A percentile compares a stretch with the other conserved stretches of the same genome.
phyloP scores from a whole-genome alignment of 129 eudicot species.

The Chrysanthemum seticuspe region DNA sequence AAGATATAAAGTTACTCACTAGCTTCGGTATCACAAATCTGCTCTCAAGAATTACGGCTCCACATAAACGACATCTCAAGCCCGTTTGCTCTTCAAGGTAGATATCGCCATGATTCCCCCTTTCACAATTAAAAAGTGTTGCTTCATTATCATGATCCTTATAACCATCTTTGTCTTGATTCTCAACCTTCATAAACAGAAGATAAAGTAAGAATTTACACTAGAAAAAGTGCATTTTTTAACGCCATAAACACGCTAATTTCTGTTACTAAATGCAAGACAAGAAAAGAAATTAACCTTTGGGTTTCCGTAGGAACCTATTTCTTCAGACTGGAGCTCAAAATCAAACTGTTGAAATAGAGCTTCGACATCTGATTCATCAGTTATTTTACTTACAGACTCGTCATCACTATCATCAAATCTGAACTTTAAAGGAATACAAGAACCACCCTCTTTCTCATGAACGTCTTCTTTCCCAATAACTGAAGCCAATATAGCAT shows the following conservation, averaged over 20 bases:
- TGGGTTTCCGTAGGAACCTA: slow-evolving; percentile 23
- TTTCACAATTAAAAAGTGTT: slow-evolving; percentile 7
- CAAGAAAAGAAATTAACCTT: slow-evolving; percentile 23
- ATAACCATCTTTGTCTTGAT: slow-evolving; percentile 1
- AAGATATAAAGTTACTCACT: slow-evolving; percentile 31
- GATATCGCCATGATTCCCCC: slow-evolving; percentile 36
- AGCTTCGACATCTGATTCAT: slow-evolving; percentile 25
- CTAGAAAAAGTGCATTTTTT: neutral
- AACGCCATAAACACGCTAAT: too few relatives aligned
- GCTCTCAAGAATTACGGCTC: slow-evolving; percentile 39
- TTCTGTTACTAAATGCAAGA: neutral
- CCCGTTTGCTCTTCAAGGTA: slow-evolving; percentile 54
- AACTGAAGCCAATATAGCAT: slow-evolving; percentile 31
- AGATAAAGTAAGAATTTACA: neutral
- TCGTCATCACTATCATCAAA: slow-evolving; percentile 45
- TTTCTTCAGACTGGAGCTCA: slow-evolving; percentile 26
- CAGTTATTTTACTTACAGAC: slow-evolving; percentile 3
- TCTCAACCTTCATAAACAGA: slow-evolving; percentile 30
- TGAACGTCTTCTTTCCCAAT: slow-evolving; percentile 1
- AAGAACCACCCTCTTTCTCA: too few relatives aligned
- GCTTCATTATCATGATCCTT: neutral
- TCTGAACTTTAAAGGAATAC: slow-evolving; percentile 37
- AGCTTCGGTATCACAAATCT: slow-evolving; percentile 36
- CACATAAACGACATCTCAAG: slow-evolving; percentile 41
- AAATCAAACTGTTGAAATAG: slow-evolving; percentile 36